Evolutionary conservation across 108 stramenopile species (phyloP).

Genomic region (Skeletonema grethae): DNA sequence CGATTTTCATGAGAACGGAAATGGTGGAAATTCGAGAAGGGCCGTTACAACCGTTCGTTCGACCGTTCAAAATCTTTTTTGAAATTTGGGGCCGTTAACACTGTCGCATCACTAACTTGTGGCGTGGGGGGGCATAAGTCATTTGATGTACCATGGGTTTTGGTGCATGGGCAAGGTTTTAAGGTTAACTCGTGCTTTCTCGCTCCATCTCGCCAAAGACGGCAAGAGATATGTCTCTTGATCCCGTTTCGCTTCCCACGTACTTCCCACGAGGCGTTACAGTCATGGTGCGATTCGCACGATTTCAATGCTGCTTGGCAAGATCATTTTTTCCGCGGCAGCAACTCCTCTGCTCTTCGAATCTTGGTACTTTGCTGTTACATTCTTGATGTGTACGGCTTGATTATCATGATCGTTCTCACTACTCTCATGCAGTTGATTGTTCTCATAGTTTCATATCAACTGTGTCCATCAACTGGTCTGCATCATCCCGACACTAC

Average conservation of each 20-base stretch:
- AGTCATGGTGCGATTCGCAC: too few species aligned
- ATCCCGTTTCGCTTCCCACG: too few species aligned
- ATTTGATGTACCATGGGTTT: background rate
- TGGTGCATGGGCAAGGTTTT: background rate
- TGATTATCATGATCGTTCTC: background rate
- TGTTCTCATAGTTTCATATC: background rate
- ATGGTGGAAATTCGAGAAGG: background rate
- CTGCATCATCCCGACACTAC: background rate
- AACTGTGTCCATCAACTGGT: background rate
- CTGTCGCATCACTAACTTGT: too few species aligned
- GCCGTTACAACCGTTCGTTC: background rate
- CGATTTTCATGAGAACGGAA: background rate
- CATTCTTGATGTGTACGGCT: background rate
- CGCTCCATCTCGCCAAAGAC: too few species aligned
- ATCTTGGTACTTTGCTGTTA: too few species aligned
- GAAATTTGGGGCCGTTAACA: too few species aligned
- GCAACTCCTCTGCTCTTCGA: too few species aligned
- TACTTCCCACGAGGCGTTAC: too few species aligned
- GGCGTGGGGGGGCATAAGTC: background rate
- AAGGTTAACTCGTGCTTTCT: background rate
- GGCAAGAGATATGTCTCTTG: too few species aligned
- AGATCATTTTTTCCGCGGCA: too few species aligned
- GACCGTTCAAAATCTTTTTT: background rate
- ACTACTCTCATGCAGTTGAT: background rate
- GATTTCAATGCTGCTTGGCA: too few species aligned